phyloP scores from a whole-genome alignment of 179 eudicot species.

The Gypsophila paniculata region DNA sequence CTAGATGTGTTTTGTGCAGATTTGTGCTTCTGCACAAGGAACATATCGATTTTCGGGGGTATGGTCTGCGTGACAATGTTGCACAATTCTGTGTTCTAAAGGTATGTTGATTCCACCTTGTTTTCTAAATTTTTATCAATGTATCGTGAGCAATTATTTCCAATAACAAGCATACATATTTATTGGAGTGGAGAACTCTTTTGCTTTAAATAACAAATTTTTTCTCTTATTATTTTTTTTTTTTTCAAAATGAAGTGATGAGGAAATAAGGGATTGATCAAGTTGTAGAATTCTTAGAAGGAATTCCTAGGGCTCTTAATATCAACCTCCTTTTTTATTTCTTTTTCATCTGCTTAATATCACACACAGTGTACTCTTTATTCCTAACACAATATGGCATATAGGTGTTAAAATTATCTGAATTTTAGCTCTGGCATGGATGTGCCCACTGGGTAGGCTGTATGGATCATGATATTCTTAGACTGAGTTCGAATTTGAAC shows the following conservation, averaged over 20 bases:
- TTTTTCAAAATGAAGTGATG: not conserved
- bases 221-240: not conserved
- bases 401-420: no score
- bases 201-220: not conserved
- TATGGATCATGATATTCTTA: no score
- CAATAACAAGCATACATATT: not conserved
- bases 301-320: not conserved
- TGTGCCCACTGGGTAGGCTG: no score
- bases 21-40: slow-evolving; percentile 71
- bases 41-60: slow-evolving; percentile 58
- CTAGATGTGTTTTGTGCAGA: slow-evolving; percentile 32
- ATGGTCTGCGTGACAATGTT: slow-evolving; percentile 79
- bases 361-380: not conserved
- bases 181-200: not conserved
- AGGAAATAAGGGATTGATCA: not conserved
- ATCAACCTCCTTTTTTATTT: not conserved
- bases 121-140: not conserved
- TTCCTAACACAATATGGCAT: not conserved
- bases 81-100: slow-evolving; percentile 84
- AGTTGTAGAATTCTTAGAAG: not conserved
- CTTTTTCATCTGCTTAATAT: not conserved
- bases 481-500: no score
- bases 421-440: no score
- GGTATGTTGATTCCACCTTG: slow-evolving; percentile 38
- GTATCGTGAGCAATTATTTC: not conserved